Percentiles rank a stretch among this genome's conserved stretches.
Conservation (phyloP, 768 basidiomycete genomes). For the Pleurotus giganteus region DNA sequence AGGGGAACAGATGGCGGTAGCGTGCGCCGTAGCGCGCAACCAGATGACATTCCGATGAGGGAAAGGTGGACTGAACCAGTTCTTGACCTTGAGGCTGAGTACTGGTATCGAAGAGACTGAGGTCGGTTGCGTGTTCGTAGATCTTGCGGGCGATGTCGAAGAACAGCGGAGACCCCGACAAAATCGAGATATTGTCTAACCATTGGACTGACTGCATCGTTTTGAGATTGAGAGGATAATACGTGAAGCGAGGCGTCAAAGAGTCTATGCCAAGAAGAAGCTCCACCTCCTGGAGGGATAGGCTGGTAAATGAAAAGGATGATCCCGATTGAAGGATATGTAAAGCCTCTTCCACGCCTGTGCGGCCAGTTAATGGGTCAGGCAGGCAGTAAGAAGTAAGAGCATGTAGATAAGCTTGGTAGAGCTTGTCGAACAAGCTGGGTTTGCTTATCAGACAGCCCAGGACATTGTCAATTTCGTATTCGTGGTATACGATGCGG, state of each 20-base stretch:
- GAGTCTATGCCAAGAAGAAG: constrained; percentile 30
- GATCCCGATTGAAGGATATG: constrained; percentile 33
- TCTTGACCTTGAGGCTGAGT: background rate
- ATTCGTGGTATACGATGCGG: constrained; percentile 19
- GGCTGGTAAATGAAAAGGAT: constrained; percentile 37
- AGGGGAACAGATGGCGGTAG: background rate
- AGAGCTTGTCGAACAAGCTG: constrained; percentile 28
- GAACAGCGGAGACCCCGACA: background rate
- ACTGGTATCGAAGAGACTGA: background rate
- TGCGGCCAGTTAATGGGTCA: constrained; percentile 42
- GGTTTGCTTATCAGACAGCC: constrained; percentile 28
- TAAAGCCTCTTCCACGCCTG: constrained; percentile 44
- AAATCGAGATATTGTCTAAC: constrained; percentile 14
- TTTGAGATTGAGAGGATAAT: constrained; percentile 33
- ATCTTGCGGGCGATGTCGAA: background rate
- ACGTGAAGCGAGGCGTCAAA: constrained; percentile 33
- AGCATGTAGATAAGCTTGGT: constrained; percentile 42
- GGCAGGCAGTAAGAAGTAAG: constrained; percentile 37
- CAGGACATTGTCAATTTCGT: constrained; percentile 30
- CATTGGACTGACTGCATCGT: constrained; percentile 40
- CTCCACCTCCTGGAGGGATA: constrained; percentile 24
- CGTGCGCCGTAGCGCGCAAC: background rate
- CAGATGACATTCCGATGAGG: background rate
- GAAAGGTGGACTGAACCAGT: background rate
- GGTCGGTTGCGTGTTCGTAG: background rate